Evolutionary conservation across 768 basidiomycete species (phyloP).

Genomic region (Solioccasus polychromus): DNA sequence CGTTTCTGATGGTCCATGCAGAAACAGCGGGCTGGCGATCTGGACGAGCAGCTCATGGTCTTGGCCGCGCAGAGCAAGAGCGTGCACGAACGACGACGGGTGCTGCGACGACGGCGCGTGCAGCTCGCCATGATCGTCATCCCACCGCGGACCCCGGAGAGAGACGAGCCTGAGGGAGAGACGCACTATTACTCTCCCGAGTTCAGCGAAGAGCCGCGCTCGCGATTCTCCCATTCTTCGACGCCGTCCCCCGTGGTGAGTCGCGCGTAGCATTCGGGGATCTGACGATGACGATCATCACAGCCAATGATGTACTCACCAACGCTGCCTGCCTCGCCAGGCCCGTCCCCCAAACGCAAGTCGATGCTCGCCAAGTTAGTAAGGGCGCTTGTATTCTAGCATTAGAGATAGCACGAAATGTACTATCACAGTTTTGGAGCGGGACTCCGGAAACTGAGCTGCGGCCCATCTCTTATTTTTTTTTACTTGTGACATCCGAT

Average conservation of each 20-base stretch:
- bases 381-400: constrained; percentile 3
- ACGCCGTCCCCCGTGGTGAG: constrained; percentile 18
- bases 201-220: constrained; percentile 19
- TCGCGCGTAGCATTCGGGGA: background rate
- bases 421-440: no score
- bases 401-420: no score
- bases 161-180: background rate
- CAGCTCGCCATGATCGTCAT: constrained; percentile 7
- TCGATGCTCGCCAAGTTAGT: constrained; percentile 12
- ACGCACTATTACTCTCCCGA: background rate
- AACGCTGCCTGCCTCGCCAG: background rate
- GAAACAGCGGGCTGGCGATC: background rate
- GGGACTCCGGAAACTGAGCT: background rate
- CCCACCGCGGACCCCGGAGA: no score
- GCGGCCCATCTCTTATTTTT: background rate
- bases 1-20: background rate
- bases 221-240: constrained; percentile 20
- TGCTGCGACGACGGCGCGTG: constrained; percentile 9
- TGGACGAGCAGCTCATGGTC: constrained; percentile 12
- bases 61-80: constrained; percentile 17
- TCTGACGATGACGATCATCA: background rate
- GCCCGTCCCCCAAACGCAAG: constrained; percentile 7
- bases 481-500: constrained; percentile 47
- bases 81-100: constrained; percentile 18
- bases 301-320: constrained; percentile 5